Percentiles rank a stretch among this genome's conserved stretches.
Evolutionary conservation across 1,284 basidiomycete species (phyloP).

Genomic region (Pterulicium gracile): DNA sequence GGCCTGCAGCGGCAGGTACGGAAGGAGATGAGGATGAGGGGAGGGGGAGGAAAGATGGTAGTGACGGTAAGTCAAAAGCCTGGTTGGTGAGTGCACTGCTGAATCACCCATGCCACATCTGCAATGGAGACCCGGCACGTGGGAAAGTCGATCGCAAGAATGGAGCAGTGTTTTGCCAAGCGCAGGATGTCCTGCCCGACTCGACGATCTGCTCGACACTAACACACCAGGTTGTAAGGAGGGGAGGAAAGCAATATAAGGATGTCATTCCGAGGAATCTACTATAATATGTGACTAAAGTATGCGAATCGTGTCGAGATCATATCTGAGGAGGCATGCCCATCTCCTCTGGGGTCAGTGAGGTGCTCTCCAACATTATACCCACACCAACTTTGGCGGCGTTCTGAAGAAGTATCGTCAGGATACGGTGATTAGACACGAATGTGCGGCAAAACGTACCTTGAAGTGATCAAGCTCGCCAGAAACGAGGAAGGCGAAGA

Average conservation of each 20-base stretch:
- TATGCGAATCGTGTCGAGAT: background rate
- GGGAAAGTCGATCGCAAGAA: too few species aligned
- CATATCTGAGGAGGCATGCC: constrained; percentile 5
- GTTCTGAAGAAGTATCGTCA: constrained; percentile 40
- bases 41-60: background rate
- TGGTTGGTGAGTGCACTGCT: background rate
- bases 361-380: constrained; percentile 88
- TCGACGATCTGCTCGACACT: too few species aligned
- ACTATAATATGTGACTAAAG: background rate
- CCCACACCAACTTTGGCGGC: constrained; percentile 91
- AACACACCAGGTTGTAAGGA: too few species aligned
- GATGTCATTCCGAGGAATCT: constrained; percentile 1
- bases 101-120: too few species aligned
- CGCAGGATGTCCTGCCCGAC: too few species aligned
- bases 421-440: background rate
- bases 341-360: constrained; percentile 73
- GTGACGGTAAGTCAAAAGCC: background rate
- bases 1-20: background rate
- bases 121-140: too few species aligned
- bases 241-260: too few species aligned
- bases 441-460: constrained; percentile 37
- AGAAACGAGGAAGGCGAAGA: constrained; percentile 89
- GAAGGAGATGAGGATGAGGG: background rate
- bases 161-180: too few species aligned
- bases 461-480: constrained; percentile 99